Conservation (phyloP, 1,139 yeast species). For the Taiozyma sp. region DNA sequence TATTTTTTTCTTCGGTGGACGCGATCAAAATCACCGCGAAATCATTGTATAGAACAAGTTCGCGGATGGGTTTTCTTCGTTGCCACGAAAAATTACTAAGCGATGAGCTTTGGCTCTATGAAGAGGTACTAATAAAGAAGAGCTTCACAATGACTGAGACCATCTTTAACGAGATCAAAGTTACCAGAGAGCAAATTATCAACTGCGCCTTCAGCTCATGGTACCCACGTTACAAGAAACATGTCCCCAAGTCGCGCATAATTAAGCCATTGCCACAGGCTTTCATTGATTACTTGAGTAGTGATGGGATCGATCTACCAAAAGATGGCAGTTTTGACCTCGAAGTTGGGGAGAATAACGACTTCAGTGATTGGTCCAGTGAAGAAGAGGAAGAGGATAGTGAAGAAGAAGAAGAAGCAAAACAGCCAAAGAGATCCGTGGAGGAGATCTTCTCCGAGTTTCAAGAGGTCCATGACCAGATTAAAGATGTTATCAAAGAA, state of each 20-base stretch:
- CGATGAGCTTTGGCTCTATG: neutral
- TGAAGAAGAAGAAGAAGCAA: slow-evolving; percentile 13
- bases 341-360: slow-evolving; percentile 43
- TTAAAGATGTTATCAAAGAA: slow-evolving; percentile 38
- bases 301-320: slow-evolving; percentile 77
- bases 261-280: slow-evolving; percentile 60
- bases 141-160: slow-evolving; percentile 8
- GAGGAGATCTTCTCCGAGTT: slow-evolving; percentile 49
- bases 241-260: slow-evolving; percentile 49
- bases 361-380: slow-evolving; percentile 68
- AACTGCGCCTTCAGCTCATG: slow-evolving; percentile 73
- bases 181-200: slow-evolving; percentile 47
- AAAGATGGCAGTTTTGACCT: slow-evolving; percentile 36
- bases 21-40: neutral
- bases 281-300: slow-evolving; percentile 65
- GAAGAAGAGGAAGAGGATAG: slow-evolving; percentile 26
- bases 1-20: neutral
- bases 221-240: slow-evolving; percentile 51
- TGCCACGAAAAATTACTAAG: neutral
- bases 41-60: neutral
- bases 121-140: neutral
- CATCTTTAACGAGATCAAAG: slow-evolving; percentile 32
- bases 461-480: slow-evolving; percentile 49
- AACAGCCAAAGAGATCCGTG: slow-evolving; percentile 12
- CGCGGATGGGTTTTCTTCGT: neutral